Evolutionary conservation across 352 stramenopile genomes (phyloP), one percentile per base, ranked within the genome.

Genomic region (Pseudoperonospora humuli): DNA sequence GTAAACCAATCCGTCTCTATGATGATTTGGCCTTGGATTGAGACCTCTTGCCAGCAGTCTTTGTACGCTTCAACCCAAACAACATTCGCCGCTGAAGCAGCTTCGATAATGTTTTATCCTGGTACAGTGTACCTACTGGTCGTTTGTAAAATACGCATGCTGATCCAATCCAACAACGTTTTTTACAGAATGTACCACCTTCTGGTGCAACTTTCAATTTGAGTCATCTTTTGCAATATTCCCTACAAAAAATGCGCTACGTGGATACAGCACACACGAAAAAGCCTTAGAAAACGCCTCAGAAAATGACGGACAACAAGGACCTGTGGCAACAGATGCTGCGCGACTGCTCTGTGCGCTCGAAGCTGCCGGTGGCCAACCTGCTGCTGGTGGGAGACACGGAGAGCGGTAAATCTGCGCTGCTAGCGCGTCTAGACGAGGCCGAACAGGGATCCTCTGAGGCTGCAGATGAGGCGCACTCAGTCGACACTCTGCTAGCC

Each of bases 301-400:
- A 52, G 31, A 34, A 8, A 9, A 58, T 40, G 46, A 11, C 42
- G 13, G 37, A 25, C 11, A 43, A 45, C 29, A 50, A 46, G 29
- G 84, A 89, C 58, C 60, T 86, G 26, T 92, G 80, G 80, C 76
- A 92, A 59, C 74, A 86, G 57, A 78, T 92, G 59, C 74, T 92
- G 45, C 72, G 75, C 39, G 76, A 89, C 43, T 84, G 66, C 54
- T 88, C 76, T 24, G 77, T 86, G 62, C 76, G 80, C 35, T 70
- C 69, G 37, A 78, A 79, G 55, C 68, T 92, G 20, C 80, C 80
- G 27, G 55, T 40, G 3, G 76, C 60, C 28, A 80, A 83, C 45
- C 51, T 92, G 45, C 56, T 92, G 17, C 37, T 92, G 31, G 75
- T 84, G 31, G 76, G 80, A 24, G 76, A 87, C 50, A 45, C 67